phyloP scores from a whole-genome alignment of 169 alveolate species.

The Fabrea salina region DNA sequence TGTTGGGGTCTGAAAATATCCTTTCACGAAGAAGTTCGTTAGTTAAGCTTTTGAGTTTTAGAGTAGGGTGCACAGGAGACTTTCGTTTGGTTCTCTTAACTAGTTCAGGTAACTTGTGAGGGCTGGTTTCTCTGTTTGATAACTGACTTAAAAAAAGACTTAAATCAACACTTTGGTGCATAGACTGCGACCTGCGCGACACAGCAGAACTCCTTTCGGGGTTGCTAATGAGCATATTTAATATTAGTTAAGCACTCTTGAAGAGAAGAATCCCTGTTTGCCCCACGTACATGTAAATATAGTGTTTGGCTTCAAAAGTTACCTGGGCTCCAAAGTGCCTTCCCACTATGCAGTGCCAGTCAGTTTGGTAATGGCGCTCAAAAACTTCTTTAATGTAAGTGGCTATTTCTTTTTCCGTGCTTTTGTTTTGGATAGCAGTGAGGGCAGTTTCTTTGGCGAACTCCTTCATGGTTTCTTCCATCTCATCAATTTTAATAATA shows the following conservation, averaged over 20 bases:
- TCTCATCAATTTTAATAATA: conserved; percentile 17
- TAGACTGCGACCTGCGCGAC: no score
- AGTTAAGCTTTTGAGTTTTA: no score
- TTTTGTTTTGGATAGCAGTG: not conserved
- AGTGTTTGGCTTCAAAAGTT: conserved; percentile 75
- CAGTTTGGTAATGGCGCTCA: conserved; percentile 77
- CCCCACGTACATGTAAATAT: conserved; percentile 83
- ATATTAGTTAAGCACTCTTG: conserved; percentile 73
- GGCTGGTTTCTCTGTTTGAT: no score
- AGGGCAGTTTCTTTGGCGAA: conserved; percentile 25
- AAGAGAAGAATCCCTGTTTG: conserved; percentile 76
- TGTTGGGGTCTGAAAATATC: no score
- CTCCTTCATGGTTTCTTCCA: conserved; percentile 30
- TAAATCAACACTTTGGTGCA: no score
- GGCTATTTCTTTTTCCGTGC: conserved; percentile 73
- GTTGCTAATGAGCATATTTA: no score
- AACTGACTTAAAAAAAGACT: no score
- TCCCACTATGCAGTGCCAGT: conserved; percentile 88
- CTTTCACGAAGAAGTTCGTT: no score
- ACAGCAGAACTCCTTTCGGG: no score
- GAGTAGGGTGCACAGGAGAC: no score
- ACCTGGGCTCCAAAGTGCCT: conserved; percentile 80
- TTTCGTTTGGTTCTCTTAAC: no score
- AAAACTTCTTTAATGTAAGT: conserved; percentile 71
- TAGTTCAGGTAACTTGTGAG: no score